Evolutionary conservation across 192 early-diverging fungal species (phyloP), one percentile per base, ranked within the genome.

Genomic region (Mortierella claussenii): DNA sequence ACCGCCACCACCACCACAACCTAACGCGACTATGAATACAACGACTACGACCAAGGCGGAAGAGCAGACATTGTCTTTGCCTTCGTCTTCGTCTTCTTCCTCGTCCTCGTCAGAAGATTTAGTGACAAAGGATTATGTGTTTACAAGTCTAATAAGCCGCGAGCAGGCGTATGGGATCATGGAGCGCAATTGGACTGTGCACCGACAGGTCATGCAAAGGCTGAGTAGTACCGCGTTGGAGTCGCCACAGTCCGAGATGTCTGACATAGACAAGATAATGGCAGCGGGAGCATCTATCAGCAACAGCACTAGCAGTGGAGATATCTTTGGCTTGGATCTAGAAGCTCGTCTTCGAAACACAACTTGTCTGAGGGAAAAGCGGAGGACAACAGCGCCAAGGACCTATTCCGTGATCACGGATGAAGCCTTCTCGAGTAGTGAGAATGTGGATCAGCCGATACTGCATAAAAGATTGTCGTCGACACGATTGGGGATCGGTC

Each of bases 91-190:
- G 13, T 3, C 20, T 3, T 13, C 20, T 27, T 11, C 49, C 7
- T 6, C 6, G 46, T 6, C 37, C 13, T 15, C 8, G 7, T 15
- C 20, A 28, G 44, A 36, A 3, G 30, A 37, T 20, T 43, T 12
- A 13, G 17, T 31, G 7, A 37, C 43, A 18, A 80, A 80, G 44
- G 71, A 85, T 45, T 85, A 83, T 56, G 85, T 86, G 13, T 74
- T 86, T 40, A 67, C 85, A 13, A 76, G 69, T 54, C 80, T 86
- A 20, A 61, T 86, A 40, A 86, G 78, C 37, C 76, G 84, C 10
- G 84, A 86, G 43, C 51, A 63, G n/a, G 84, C 82, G 11, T 86
- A 61, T 51, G 43, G 50, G 6, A 82, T 85, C 11, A 69, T 69
- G 49, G 68, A 69, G 26, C 50, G 58, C 26, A 69, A 69, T 28